Evolutionary conservation across 73 alveolate genomes (phyloP), one percentile per base, ranked within the genome.

Genomic region (Urostyla sp.): DNA sequence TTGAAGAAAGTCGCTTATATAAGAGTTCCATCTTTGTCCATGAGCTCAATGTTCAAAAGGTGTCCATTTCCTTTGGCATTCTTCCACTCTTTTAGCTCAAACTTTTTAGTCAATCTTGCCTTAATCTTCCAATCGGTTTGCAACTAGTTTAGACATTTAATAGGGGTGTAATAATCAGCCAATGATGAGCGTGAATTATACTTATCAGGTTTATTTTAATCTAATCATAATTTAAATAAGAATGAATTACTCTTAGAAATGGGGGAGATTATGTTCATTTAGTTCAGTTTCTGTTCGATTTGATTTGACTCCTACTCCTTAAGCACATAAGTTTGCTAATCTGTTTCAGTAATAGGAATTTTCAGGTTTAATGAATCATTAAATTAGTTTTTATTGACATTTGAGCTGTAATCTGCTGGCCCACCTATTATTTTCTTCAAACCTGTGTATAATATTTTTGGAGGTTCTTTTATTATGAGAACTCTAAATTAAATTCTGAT

Each of bases 1-100:
- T 91, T 90, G 69, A 94, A 94, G 58, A 90, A 89, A 1, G 95
- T 91, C 0, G 81, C 92, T 76, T 88, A 85, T 74, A 94, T 94
- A 76, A 72, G 58, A 37, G 87, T 84, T 0, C 94, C 93, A 13
- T 48, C 67, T 32, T 58, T 77, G 67, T 94, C 98, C 51, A 89
- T 94, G 16, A 94, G 58, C 51, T 90, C 91, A 44, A 72, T 54
- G 44, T 89, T 85, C 59, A 94, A 53, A n/a, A 94, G 85, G 37
- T 80, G 67, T 31, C 98, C 98, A 16, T 87, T 40, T 27, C 92
- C 90, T 51, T 80, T 89, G 10, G 49, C 57, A 78, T 91, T 91
- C 45, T 73, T 76, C 96, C 94, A 89, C 5, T 76, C 72, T 57
- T 82, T 88, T 35, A 52, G 63, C 48, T 78, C 95, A 0, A 88